A percentile compares a stretch with the other conserved stretches of the same genome.
Evolutionary conservation across 2,329 filamentous ascomycete genomes (phyloP).

Genomic region (Mycocentrospora acerina): DNA sequence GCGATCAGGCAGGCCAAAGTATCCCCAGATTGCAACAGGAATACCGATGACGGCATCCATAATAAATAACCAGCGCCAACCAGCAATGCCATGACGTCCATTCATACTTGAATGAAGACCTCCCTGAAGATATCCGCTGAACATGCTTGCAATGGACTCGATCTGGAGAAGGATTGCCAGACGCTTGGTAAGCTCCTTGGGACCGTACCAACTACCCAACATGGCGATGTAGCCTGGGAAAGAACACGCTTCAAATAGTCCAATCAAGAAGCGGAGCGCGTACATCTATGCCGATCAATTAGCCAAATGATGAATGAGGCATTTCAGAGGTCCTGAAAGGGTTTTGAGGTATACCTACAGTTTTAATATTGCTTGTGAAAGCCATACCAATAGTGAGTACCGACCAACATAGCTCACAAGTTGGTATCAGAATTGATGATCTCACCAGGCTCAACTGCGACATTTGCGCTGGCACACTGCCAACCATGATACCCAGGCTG

Average conservation of each 20-base stretch:
- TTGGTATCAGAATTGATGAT: background rate
- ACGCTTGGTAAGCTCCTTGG: slow-evolving; percentile 5
- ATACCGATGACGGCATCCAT: slow-evolving; percentile 1
- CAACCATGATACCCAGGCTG: background rate
- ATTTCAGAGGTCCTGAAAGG: background rate
- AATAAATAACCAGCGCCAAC: slow-evolving; percentile 2
- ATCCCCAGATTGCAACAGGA: background rate
- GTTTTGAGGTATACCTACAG: background rate
- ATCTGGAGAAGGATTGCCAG: background rate
- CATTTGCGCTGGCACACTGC: slow-evolving; percentile 2
- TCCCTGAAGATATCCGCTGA: background rate
- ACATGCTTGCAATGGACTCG: background rate
- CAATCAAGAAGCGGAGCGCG: background rate
- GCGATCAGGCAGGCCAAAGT: slow-evolving; percentile 7
- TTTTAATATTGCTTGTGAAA: background rate
- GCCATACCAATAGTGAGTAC: background rate
- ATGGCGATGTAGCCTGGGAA: background rate
- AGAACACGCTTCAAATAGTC: background rate
- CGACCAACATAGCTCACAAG: slow-evolving; percentile 1
- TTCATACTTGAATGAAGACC: background rate
- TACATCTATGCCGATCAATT: background rate
- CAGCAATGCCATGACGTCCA: background rate
- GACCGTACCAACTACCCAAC: background rate
- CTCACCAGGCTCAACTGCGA: slow-evolving; percentile 3
- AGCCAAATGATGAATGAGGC: background rate